Conservation (phyloP, 2,329 filamentous ascomycete genomes). For the Neofusicoccum laricinum region DNA sequence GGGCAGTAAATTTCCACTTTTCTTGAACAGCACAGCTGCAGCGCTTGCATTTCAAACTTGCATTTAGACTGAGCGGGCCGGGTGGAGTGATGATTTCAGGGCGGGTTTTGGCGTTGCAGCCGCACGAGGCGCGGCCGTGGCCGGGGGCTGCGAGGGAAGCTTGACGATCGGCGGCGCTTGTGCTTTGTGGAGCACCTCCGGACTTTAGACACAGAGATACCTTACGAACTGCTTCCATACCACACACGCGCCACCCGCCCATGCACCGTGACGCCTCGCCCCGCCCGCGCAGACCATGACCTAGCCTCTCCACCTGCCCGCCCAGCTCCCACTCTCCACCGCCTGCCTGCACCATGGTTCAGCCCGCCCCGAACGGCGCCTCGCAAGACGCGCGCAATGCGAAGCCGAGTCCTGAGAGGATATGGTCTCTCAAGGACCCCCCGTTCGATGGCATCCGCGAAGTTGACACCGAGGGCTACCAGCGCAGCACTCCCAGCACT, state of each 20-base stretch:
- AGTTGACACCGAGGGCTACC: constrained; percentile 65
- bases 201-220: constrained; percentile 16
- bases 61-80: neutral
- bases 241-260: neutral
- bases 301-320: neutral
- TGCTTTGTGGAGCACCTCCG: constrained; percentile 16
- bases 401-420: constrained; percentile 52
- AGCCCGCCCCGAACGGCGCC: constrained; percentile 36
- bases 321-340: neutral
- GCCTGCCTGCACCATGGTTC: constrained; percentile 30
- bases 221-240: constrained; percentile 1
- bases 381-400: constrained; percentile 47
- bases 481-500: constrained; percentile 59
- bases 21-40: neutral
- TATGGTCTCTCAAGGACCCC: constrained; percentile 56
- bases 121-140: neutral
- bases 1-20: neutral
- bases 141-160: neutral
- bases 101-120: neutral
- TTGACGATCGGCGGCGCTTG: constrained; percentile 8
- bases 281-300: neutral
- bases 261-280: neutral
- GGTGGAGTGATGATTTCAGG: neutral
- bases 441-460: constrained; percentile 60
- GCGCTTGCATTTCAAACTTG: too few relatives aligned